These are phyloP conservation scores for Fragaria ananassa DNA, from an alignment of 306 rosid genomes.

Conservation along the genomic window DNA sequence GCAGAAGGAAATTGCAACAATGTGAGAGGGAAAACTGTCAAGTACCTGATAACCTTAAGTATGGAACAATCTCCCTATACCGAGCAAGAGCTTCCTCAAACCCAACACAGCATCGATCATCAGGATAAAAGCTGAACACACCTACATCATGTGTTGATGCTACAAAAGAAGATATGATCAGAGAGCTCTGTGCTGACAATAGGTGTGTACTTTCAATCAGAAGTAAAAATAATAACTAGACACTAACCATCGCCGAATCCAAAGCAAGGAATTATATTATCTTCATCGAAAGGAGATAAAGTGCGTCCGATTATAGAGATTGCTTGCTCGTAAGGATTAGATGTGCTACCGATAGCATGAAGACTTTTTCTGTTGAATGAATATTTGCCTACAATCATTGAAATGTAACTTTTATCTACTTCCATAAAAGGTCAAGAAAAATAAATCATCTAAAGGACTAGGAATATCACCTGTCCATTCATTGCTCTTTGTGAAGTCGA, in stretches of 20 bases:
- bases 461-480: slow-evolving; percentile 87
- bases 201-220: slow-evolving; percentile 6
- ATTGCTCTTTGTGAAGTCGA: slow-evolving; percentile 97
- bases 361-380: slow-evolving; percentile 81
- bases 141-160: slow-evolving; percentile 72
- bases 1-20: slow-evolving; percentile 6
- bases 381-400: slow-evolving; percentile 56
- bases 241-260: slow-evolving; percentile 94
- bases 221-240: slow-evolving; percentile 17
- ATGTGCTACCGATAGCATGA: slow-evolving; percentile 58
- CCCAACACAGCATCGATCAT: slow-evolving; percentile 58
- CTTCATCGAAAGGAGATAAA: slow-evolving; percentile 88
- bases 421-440: not conserved
- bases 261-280: slow-evolving; percentile 88
- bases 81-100: slow-evolving; percentile 84
- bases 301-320: slow-evolving; percentile 86
- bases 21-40: slow-evolving; percentile 11
- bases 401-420: slow-evolving; percentile 21
- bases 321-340: slow-evolving; percentile 98
- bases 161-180: slow-evolving; percentile 39
- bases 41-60: slow-evolving; percentile 71
- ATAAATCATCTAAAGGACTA: not conserved
- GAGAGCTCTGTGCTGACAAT: slow-evolving; percentile 12
- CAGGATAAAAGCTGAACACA: slow-evolving; percentile 66
- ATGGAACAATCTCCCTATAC: slow-evolving; percentile 77